Evolutionary conservation across 2,329 filamentous ascomycete species (phyloP).

Genomic region (Neonectria ditissima): DNA sequence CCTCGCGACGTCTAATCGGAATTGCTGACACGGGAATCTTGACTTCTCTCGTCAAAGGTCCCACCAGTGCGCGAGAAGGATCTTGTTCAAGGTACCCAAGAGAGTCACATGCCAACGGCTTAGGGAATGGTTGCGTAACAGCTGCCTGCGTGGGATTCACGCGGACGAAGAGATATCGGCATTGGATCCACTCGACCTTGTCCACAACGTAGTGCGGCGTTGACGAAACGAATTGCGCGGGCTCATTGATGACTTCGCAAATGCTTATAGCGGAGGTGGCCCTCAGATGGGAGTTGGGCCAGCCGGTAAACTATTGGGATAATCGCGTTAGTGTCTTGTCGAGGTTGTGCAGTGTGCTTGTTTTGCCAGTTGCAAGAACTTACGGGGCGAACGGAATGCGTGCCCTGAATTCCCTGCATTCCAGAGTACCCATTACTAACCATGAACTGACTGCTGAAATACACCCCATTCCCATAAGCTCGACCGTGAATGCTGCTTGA

Average conservation of each 20-base stretch:
- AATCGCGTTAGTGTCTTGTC: conserved; percentile 20
- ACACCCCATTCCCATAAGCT: conserved; percentile 82
- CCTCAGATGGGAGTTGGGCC: conserved; percentile 76
- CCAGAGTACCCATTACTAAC: conserved; percentile 31
- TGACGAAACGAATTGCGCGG: conserved; percentile 67
- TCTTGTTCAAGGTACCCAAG: conserved; percentile 46
- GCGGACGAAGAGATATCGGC: conserved; percentile 79
- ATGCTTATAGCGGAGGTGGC: conserved; percentile 74
- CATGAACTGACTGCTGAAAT: conserved; percentile 67
- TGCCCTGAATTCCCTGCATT: neutral
- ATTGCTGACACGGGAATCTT: conserved; percentile 47
- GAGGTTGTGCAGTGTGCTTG: no score
- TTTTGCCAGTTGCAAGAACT: neutral
- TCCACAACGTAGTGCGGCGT: conserved; percentile 77
- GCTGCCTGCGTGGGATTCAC: conserved; percentile 31
- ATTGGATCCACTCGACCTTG: conserved; percentile 88
- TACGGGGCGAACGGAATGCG: neutral
- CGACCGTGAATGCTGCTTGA: conserved; percentile 72
- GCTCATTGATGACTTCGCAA: conserved; percentile 86
- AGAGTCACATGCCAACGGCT: conserved; percentile 3
- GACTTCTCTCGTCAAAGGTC: conserved; percentile 1
- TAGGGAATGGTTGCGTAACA: conserved; percentile 24
- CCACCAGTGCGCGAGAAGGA: conserved; percentile 27
- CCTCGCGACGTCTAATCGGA: conserved; percentile 35
- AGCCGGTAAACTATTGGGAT: conserved; percentile 48